Base-by-base conservation (phyloP, 2,329 filamentous ascomycete genomes). In the Aspergillus sp. region DNA sequence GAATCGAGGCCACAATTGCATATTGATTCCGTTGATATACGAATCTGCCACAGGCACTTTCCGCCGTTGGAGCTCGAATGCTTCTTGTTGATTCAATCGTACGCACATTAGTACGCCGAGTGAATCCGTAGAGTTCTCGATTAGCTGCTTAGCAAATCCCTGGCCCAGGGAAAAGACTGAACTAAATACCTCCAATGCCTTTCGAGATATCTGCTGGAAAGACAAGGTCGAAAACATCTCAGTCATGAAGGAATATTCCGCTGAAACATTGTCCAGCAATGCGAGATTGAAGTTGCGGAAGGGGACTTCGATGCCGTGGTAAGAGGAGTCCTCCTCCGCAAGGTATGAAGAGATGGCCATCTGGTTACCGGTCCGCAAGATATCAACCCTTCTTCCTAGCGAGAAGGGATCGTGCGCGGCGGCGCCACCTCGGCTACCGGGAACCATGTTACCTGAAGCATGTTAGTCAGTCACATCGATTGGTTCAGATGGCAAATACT, bases 221-320 rank as follows among this genome's bases (percentile, higher is more conserved):
- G 87, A 88, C 11, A 89, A 82, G 0, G 91, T 88, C 7, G 89
- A 85, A 78, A 99, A 98, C 78, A 97, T 96, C 15, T 90, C 84
- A 0, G 90, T 90, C 56, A 98, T 82, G 71, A 99, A 98, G 3
- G 90, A 92, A 76, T 98, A 99, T 73, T 99, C 96, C 35, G 93
- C 90, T 2, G 90, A 93, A 1, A 92, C 90, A 67, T 99, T 99
- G 76, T 99, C 95, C 62, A 97, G 84, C 19, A 99, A 81, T 0
- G 95, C 93, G 46, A 96, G 84, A 69, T 98, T 98, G 79, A 96
- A 97, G 70, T 96, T 93, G 41, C 92, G 87, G 74, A 99, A 99
- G 0, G 91, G 90, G 0, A 90, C 83, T 77, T 99, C 95, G 6
- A 97, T 83, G 65, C 96, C 95, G 70, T 98, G 93, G 1, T 87